Conservation (phyloP, 2,329 filamentous ascomycete species). For the Fusarium cicatricum region DNA sequence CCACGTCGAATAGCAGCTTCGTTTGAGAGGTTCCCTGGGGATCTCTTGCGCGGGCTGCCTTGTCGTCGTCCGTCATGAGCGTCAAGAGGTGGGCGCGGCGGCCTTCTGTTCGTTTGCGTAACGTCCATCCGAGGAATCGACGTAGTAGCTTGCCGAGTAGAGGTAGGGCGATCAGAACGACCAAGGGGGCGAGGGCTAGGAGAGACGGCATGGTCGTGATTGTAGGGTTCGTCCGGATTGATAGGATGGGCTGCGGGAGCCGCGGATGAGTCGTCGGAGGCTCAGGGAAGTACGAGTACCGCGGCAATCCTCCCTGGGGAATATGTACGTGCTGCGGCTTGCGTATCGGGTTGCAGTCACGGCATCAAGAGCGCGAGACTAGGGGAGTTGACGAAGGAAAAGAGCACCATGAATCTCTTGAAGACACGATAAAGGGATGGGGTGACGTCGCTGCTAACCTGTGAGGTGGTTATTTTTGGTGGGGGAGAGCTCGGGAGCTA, state of each 20-base stretch:
- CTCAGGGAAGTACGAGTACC: not conserved
- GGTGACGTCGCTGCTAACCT: constrained; percentile 31
- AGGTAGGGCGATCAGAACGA: constrained; percentile 39
- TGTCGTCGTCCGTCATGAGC: constrained; percentile 57
- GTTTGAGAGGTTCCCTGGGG: constrained; percentile 58
- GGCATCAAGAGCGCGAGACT: constrained; percentile 21
- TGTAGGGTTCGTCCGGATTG: constrained; percentile 1
- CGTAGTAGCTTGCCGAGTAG: constrained; percentile 49
- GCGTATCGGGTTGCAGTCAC: constrained; percentile 5
- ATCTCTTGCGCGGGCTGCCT: constrained; percentile 47
- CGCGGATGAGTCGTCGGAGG: not conserved
- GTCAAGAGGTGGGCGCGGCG: constrained; percentile 66
- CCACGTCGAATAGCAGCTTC: constrained; percentile 64
- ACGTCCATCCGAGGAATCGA: constrained; percentile 63
- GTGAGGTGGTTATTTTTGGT: constrained; percentile 13
- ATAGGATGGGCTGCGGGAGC: not conserved
- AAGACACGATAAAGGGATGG: constrained; percentile 10
- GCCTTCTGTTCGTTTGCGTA: constrained; percentile 70
- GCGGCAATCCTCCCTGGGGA: not conserved
- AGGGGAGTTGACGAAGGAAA: constrained; percentile 4
- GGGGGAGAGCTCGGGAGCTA: constrained; percentile 16
- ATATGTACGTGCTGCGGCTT: not conserved
- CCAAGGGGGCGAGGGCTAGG: constrained; percentile 23
- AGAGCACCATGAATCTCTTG: constrained; percentile 4
- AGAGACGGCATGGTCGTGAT: constrained; percentile 13